A percentile compares a stretch with the other conserved stretches of the same genome.
These are phyloP conservation scores for Xylaria sp. DNA, from an alignment of 2,329 filamentous ascomycete genomes.

Conservation along the genomic window DNA sequence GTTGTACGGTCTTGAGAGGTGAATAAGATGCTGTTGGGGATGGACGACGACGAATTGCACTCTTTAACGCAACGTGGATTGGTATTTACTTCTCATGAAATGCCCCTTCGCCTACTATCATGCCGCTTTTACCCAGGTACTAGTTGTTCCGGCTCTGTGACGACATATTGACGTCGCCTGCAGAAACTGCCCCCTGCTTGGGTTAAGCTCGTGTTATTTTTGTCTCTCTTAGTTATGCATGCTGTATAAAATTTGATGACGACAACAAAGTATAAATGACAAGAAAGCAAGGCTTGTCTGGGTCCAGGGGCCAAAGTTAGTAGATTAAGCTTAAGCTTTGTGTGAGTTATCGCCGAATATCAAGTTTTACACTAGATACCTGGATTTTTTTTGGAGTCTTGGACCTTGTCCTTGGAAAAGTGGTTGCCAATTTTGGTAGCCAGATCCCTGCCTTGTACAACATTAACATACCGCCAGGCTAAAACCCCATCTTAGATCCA, in stretches of 20 bases:
- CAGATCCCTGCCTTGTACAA: slow-evolving; percentile 27
- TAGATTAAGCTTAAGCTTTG: slow-evolving; percentile 1
- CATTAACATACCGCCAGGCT: background rate
- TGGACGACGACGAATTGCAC: slow-evolving; percentile 38
- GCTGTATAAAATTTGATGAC: background rate
- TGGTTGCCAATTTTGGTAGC: slow-evolving; percentile 14
- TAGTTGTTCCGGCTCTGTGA: slow-evolving; percentile 21
- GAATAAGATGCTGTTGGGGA: slow-evolving; percentile 34
- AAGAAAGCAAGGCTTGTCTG: background rate
- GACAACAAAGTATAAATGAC: background rate
- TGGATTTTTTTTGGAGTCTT: background rate
- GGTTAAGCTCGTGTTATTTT: slow-evolving; percentile 6
- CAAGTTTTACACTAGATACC: background rate
- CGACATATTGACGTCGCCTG: slow-evolving; percentile 33
- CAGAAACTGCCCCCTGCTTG: background rate
- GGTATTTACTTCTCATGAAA: slow-evolving; percentile 30
- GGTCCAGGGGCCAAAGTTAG: background rate
- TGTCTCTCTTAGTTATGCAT: slow-evolving; percentile 2
- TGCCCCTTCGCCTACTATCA: slow-evolving; percentile 26
- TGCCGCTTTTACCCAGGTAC: slow-evolving; percentile 6
- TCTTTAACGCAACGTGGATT: slow-evolving; percentile 42
- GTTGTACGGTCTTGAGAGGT: slow-evolving; percentile 31
- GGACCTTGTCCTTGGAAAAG: slow-evolving; percentile 18
- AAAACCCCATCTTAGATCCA: background rate
- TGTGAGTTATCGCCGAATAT: background rate